Base-by-base conservation (phyloP, 371 early-diverging fungal species). In the Lichtheimia hyalospora region DNA sequence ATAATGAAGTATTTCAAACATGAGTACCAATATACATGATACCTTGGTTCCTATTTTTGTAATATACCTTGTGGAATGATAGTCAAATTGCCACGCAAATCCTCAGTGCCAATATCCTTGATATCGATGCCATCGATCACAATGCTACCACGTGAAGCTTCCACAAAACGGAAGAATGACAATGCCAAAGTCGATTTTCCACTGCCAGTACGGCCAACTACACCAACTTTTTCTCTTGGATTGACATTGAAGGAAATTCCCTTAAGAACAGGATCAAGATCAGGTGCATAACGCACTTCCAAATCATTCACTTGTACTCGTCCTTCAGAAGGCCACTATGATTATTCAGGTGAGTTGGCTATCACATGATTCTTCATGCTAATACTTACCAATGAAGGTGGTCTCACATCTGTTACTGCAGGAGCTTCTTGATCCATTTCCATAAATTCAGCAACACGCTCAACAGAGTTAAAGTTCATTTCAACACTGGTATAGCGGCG, bases 401-500 rank as follows among this genome's bases (percentile, higher is more conserved):
- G 88, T 60, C 81, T 61, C 1, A 69, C 49, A 3, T 78, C 70
- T 23, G 83, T 73, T 16, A 82, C 65, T 3, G 84, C 79, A 15
- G 85, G 73, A 8, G 92, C 86, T 68, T 94, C 95, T 69, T 91
- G 88, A 46, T 89, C 86, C 68, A 92, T 85, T 21, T 70, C 70
- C 63, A 84, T 77, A 62, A 93, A 96, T 64, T 95, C 91, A 8
- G 84, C 82, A 0, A 93, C 81, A 44, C 96, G 86, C 68, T 96
- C 96, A 8, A 96, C 90, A 10, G 87, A 82, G 73, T 90, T 92
- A 68, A 93, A 84, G 54, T 83, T 81, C 89, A 92, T 89, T 71
- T 94, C 95, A 57, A 94, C 73, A 49, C 83, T 79, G 7, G 92
- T 90, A 62, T 88, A 88, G 46, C 83, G 70, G 42, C 88, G 78